A percentile compares a stretch with the other conserved stretches of the same genome.
Evolutionary conservation across 2,329 filamentous ascomycete genomes (phyloP).

Genomic region (Epichloe gansuensis): DNA sequence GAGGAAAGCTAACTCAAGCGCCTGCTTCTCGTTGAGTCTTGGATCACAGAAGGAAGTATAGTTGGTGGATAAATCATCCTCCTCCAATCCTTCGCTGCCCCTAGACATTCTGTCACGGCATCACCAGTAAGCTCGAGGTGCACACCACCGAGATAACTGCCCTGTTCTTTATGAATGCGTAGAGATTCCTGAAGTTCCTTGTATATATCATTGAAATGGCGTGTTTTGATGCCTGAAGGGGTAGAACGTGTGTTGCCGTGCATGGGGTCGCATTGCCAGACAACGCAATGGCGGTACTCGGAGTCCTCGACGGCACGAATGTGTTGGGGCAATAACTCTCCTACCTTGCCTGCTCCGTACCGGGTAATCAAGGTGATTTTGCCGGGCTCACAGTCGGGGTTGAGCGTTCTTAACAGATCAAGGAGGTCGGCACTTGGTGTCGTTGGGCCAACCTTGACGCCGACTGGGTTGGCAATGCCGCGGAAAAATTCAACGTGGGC

Average conservation of each 20-base stretch:
- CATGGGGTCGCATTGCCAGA: slow-evolving; percentile 99
- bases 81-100: slow-evolving; percentile 78
- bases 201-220: slow-evolving; percentile 83
- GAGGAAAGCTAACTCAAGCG: slow-evolving; percentile 85
- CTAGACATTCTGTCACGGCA: slow-evolving; percentile 89
- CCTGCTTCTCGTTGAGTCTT: slow-evolving; percentile 92
- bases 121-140: slow-evolving; percentile 94
- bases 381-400: slow-evolving; percentile 69
- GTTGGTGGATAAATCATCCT: slow-evolving; percentile 78
- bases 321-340: slow-evolving; percentile 64
- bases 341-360: slow-evolving; percentile 73
- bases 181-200: slow-evolving; percentile 75
- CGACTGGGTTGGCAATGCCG: slow-evolving; percentile 89
- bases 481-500: slow-evolving; percentile 97
- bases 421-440: slow-evolving; percentile 69
- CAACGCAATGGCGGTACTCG: slow-evolving; percentile 53
- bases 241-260: slow-evolving; percentile 71
- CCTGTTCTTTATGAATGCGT: slow-evolving; percentile 69
- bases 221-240: slow-evolving; percentile 73
- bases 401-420: slow-evolving; percentile 69
- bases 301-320: slow-evolving; percentile 80
- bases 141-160: slow-evolving; percentile 82
- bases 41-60: slow-evolving; percentile 97
- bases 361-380: slow-evolving; percentile 95
- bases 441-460: slow-evolving; percentile 87